phyloP scores from a whole-genome alignment of 2,329 filamentous ascomycete species.

The Colletotrichum navitas region DNA sequence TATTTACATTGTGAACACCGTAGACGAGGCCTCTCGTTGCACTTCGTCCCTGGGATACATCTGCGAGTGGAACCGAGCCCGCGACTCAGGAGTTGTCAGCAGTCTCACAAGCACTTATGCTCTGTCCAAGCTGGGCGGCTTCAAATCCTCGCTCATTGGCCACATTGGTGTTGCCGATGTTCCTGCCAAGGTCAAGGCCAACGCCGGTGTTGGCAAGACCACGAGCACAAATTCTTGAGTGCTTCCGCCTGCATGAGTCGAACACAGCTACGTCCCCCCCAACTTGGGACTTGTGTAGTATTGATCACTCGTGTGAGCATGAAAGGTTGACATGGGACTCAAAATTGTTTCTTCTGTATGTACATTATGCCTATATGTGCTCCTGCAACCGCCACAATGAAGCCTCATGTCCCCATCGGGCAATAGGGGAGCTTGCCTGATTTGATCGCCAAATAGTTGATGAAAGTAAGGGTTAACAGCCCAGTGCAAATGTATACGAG shows the following conservation, averaged over 20 bases:
- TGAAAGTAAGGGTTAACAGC: background rate
- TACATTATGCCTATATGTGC: slow-evolving; percentile 14
- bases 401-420: too few species aligned
- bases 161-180: slow-evolving; percentile 45
- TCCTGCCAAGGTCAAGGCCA: slow-evolving; percentile 44
- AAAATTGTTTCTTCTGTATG: slow-evolving; percentile 5
- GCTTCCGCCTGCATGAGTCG: background rate
- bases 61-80: slow-evolving; percentile 45
- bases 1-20: slow-evolving; percentile 46
- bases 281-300: background rate
- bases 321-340: background rate
- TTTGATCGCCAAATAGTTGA: background rate
- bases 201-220: slow-evolving; percentile 46
- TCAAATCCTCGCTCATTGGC: slow-evolving; percentile 43
- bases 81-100: slow-evolving; percentile 39
- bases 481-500: slow-evolving; percentile 1
- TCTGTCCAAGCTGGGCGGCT: slow-evolving; percentile 40
- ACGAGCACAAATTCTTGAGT: slow-evolving; percentile 29
- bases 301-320: background rate
- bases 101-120: slow-evolving; percentile 37
- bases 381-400: background rate
- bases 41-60: slow-evolving; percentile 44
- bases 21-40: slow-evolving; percentile 45
- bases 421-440: background rate
- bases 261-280: too few species aligned